Conservation (phyloP, 2,329 filamentous ascomycete species). For the Fusarium chlamydosporum region DNA sequence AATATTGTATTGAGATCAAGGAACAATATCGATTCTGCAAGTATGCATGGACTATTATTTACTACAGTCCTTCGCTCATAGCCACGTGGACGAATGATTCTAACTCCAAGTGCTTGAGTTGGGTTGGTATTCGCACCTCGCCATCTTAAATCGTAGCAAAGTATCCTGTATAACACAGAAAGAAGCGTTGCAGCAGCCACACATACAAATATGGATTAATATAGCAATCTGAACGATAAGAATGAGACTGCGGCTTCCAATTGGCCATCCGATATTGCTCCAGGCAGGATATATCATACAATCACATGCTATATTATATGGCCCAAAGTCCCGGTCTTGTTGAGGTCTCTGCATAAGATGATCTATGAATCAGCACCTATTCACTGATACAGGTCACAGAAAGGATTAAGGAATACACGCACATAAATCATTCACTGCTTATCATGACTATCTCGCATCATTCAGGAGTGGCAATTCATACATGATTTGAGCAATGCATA, state of each 20-base stretch:
- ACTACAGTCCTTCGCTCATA: no score
- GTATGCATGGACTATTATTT: not conserved
- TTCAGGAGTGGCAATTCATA: slow-evolving; percentile 10
- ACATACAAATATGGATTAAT: not conserved
- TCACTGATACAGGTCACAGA: slow-evolving; percentile 12
- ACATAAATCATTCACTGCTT: not conserved
- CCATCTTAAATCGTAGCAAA: not conserved
- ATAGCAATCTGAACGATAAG: slow-evolving; percentile 1
- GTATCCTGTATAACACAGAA: not conserved
- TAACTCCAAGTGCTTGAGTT: not conserved
- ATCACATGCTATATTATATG: slow-evolving; percentile 4
- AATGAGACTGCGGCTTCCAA: not conserved
- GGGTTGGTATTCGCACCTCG: no score
- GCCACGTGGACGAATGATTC: no score
- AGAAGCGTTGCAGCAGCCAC: not conserved
- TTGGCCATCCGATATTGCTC: not conserved
- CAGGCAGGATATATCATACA: not conserved
- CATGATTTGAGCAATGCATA: not conserved
- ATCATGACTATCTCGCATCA: slow-evolving; percentile 8
- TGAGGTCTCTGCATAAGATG: slow-evolving; percentile 10
- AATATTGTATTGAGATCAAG: no score
- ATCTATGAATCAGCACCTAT: slow-evolving; percentile 37
- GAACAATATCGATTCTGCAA: not conserved
- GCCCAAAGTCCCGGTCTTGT: not conserved
- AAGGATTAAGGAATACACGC: not conserved